These are phyloP conservation scores for Trichomonascaceae sp. DNA, from an alignment of 1,139 yeast genomes.

Conservation along the genomic window DNA sequence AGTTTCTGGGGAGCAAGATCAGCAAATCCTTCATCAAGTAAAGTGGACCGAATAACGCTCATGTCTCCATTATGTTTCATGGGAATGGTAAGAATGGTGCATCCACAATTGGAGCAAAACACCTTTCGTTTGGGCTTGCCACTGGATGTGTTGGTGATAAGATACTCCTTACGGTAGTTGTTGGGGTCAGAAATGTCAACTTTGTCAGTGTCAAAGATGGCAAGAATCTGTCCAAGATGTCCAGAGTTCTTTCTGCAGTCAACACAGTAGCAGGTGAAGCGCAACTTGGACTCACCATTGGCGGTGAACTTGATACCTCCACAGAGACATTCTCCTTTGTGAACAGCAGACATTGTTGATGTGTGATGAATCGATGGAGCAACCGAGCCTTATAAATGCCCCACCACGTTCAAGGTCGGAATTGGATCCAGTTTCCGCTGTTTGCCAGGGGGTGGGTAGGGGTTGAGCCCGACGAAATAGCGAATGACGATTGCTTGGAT, in stretches of 20 bases:
- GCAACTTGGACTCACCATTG: conserved; percentile 11
- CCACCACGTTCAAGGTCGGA: too few species aligned
- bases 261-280: conserved; percentile 17
- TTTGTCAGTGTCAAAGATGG: conserved; percentile 10
- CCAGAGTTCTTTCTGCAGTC: conserved; percentile 24
- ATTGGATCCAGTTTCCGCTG: too few species aligned
- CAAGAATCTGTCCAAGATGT: conserved; percentile 18
- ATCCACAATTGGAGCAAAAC: conserved; percentile 20
- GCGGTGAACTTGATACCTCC: conserved; percentile 13
- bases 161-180: conserved; percentile 10
- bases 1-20: conserved; percentile 4
- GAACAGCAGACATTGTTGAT: conserved; percentile 1
- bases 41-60: conserved; percentile 15
- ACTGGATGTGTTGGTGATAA: conserved; percentile 14
- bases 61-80: conserved; percentile 16
- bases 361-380: too few species aligned
- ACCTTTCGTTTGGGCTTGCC: conserved; percentile 18
- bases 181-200: conserved; percentile 12
- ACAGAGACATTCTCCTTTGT: conserved; percentile 18
- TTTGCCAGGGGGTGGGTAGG: too few species aligned
- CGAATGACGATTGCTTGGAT: too few species aligned
- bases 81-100: conserved; percentile 18
- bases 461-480: too few species aligned
- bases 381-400: too few species aligned
- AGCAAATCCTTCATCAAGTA: conserved; percentile 12